Base-by-base conservation (phyloP, 106 monocot genomes). In the Apostasia ramifera region DNA sequence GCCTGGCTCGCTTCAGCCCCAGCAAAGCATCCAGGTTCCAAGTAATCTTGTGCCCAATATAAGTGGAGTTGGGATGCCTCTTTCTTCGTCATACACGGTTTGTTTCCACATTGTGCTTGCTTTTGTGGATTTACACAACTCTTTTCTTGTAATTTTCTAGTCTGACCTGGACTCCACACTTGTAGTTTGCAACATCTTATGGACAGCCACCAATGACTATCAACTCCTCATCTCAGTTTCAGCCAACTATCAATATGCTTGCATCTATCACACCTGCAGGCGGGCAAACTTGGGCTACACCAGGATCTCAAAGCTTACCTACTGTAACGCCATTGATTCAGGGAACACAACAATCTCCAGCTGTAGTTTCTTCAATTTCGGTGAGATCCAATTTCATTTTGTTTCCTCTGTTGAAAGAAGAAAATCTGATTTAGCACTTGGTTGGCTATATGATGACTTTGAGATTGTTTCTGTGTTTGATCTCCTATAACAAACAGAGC, bases 31-130 rank as follows among this genome's bases (percentile, higher is more conserved):
- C 47, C 81, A 81, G 13, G 4, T 76, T 12, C 42, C 74, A 15
- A 81, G 44, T 40, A 80, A 70, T 69, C 71, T 81, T 61, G 55
- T 74, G 44, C 73, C 81, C 70, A 68, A 67, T 79, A 44, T 87
- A 54, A 77, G 71, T 78, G 75, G 77, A 6, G 12, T 74, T 70
- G 80, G 78, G 13, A 67, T 84, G 66, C 73, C 95, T 41, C 71
- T 79, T 70, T 81, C 86, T 69, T 81, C 88, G 12, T 86, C 95
- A 10, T 95, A 89, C 63, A 89, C 92, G n/a, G 92, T 89, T 87
- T 59, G 73, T 68, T 72, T 45, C 49, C 37, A 55, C 47, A 45
- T 40, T 26, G 10, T 60, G 4, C 4, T 13, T 43, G 45, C 1
- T 57, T 51, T 74, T 68, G 1, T 44, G 2, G 13, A 42, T 44